Base-by-base conservation (phyloP, 108 stramenopile genomes). In the Epipyxis sp. region DNA sequence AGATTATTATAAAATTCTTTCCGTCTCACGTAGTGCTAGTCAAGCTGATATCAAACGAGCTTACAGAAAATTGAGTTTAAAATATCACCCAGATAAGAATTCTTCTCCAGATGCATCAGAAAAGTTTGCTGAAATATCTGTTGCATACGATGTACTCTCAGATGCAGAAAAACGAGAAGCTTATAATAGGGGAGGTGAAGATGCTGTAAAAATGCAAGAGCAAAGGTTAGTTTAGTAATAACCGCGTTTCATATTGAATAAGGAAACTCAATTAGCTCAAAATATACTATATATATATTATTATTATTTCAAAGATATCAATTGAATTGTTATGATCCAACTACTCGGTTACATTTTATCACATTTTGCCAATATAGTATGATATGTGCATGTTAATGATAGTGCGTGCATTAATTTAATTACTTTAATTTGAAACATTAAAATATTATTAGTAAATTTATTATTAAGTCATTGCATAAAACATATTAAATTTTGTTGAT, bases 41-140 rank as follows among this genome's bases (percentile, higher is more conserved):
- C 62, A 78, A 25, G 83, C 83, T 35, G 92, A 91, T 77, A 93
- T 94, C 84, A 94, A 94, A 78, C 81, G 80, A 0, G 92, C 91
- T 39, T 94, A 92, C 83, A 90, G 92, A 44, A 89, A 90, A 72
- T 68, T 90, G 42, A 91, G 91, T 41, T 90, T 90, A 80, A 69
- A 92, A 81, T 89, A 87, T 79, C 93, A 94, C 72, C 93, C 93
- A 43, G 94, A 95, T 77, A 91, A 91, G 58, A 91, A 92, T 76
- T 87, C 90, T 29, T 79, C 79, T 27, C 61, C 79, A 10, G 86
- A 87, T 34, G 89, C 89, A 20, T 83, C 81, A 6, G 10, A 62
- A 0, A 79, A 85, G 65, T 89, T 89, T 39, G 82, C 84, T 39
- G 85, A 88, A 35, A 79, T 89, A 1, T 81, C 85, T 16, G 25